Conservation (phyloP, 1,139 yeast genomes). For the Wickerhamiella infanticola region DNA sequence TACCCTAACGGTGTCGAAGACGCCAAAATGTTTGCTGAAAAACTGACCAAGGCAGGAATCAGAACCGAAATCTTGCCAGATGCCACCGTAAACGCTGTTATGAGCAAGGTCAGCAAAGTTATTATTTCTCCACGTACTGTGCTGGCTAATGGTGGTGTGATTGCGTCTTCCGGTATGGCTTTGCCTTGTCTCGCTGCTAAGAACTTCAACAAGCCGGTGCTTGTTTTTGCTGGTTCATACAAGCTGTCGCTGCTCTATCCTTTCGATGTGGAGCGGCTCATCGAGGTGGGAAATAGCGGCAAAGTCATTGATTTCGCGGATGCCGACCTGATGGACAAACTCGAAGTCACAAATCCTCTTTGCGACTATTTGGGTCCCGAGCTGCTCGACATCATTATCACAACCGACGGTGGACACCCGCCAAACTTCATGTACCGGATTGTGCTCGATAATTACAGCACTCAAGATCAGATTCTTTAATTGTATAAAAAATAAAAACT, state of each 20-base stretch:
- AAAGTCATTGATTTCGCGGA: constrained; percentile 63
- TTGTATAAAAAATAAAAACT: too few relatives aligned
- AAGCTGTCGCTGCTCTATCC: constrained; percentile 91
- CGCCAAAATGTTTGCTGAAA: constrained; percentile 69
- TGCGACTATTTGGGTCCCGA: constrained; percentile 90
- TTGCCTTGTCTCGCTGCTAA: constrained; percentile 92
- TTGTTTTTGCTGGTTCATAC: constrained; percentile 87
- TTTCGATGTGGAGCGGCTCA: constrained; percentile 70
- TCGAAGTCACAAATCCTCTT: constrained; percentile 82
- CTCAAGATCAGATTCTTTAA: constrained; percentile 38
- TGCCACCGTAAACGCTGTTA: constrained; percentile 80
- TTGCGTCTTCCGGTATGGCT: constrained; percentile 81
- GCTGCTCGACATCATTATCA: constrained; percentile 81
- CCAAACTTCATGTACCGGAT: constrained; percentile 93
- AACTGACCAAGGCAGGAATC: constrained; percentile 69
- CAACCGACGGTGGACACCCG: constrained; percentile 92
- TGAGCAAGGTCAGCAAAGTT: constrained; percentile 96
- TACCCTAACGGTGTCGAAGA: constrained; percentile 70
- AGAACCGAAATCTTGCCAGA: constrained; percentile 90
- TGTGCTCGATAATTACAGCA: constrained; percentile 83
- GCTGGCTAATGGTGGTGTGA: constrained; percentile 91
- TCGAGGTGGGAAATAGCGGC: constrained; percentile 90
- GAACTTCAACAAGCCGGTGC: constrained; percentile 87
- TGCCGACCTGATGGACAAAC: constrained; percentile 42
- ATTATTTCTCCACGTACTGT: constrained; percentile 84